Evolutionary conservation across 2,329 filamentous ascomycete species (phyloP).

Genomic region (Claviceps pazoutovae): DNA sequence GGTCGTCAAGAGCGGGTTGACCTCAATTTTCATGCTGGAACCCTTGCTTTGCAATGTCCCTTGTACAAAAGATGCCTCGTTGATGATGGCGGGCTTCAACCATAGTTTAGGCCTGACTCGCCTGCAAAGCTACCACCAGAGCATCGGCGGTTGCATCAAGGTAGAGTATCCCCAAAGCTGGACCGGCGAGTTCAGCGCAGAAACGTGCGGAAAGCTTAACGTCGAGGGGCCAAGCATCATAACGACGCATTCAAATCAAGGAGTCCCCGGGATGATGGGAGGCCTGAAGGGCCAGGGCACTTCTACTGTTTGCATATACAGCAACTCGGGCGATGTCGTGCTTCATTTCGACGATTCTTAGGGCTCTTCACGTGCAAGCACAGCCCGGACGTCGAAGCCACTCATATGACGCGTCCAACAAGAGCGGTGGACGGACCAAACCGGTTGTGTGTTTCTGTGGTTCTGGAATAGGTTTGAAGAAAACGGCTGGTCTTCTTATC

Average conservation of each 20-base stretch:
- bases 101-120: too few relatives aligned
- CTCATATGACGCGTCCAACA: too few relatives aligned
- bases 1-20: constrained; percentile 29
- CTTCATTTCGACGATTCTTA: not conserved
- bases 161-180: not conserved
- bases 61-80: too few relatives aligned
- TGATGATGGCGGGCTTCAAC: too few relatives aligned
- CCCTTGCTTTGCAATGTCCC: too few relatives aligned
- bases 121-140: not conserved
- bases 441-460: too few relatives aligned
- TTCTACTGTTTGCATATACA: not conserved
- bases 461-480: too few relatives aligned
- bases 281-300: not conserved
- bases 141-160: not conserved
- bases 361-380: too few relatives aligned
- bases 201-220: not conserved
- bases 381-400: too few relatives aligned
- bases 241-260: not conserved
- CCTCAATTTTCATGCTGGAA: constrained; percentile 13
- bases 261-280: not conserved
- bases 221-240: not conserved
- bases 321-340: not conserved
- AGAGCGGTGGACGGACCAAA: too few relatives aligned
- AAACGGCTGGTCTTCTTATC: too few relatives aligned
- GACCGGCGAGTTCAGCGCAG: not conserved